Conservation (phyloP, 352 stramenopile genomes). For the Plasmopara halstedii region DNA sequence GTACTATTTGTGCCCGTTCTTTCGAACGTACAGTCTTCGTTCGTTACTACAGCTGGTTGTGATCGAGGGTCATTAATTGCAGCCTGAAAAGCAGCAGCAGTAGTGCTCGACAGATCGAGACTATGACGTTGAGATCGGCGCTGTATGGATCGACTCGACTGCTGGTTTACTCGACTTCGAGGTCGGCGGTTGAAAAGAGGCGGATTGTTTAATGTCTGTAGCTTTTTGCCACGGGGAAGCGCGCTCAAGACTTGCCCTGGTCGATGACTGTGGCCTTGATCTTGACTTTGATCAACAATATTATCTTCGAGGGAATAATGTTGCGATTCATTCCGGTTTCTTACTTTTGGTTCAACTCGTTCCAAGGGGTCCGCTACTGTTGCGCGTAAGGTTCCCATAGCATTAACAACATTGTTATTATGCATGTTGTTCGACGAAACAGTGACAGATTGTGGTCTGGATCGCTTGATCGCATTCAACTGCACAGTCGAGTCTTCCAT, state of each 20-base stretch:
- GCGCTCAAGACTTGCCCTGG: constrained; percentile 13
- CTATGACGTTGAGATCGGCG: constrained; percentile 15
- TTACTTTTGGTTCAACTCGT: neutral
- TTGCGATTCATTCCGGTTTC: constrained; percentile 3
- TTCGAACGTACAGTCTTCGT: constrained; percentile 12
- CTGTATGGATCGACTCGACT: constrained; percentile 13
- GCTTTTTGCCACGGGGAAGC: constrained; percentile 20
- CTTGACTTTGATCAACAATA: constrained; percentile 12
- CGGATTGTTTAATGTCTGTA: constrained; percentile 11
- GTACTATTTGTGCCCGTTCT: constrained; percentile 3
- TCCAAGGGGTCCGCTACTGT: constrained; percentile 14
- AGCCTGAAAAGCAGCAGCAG: constrained; percentile 12
- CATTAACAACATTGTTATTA: constrained; percentile 2
- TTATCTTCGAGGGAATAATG: constrained; percentile 10
- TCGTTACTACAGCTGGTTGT: constrained; percentile 4
- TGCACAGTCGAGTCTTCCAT: constrained; percentile 37
- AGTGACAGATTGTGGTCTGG: constrained; percentile 14
- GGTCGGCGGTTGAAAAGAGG: constrained; percentile 9
- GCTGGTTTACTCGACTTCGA: constrained; percentile 16
- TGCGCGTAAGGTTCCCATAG: constrained; percentile 5
- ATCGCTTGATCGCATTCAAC: constrained; percentile 16
- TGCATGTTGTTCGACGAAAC: constrained; percentile 6
- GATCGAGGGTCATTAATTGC: constrained; percentile 13
- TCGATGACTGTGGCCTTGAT: constrained; percentile 17
- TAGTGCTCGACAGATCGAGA: constrained; percentile 12